Evolutionary conservation across 352 stramenopile genomes (phyloP), one percentile per base, ranked within the genome.

Genomic region (Pythium aphanidermatum): DNA sequence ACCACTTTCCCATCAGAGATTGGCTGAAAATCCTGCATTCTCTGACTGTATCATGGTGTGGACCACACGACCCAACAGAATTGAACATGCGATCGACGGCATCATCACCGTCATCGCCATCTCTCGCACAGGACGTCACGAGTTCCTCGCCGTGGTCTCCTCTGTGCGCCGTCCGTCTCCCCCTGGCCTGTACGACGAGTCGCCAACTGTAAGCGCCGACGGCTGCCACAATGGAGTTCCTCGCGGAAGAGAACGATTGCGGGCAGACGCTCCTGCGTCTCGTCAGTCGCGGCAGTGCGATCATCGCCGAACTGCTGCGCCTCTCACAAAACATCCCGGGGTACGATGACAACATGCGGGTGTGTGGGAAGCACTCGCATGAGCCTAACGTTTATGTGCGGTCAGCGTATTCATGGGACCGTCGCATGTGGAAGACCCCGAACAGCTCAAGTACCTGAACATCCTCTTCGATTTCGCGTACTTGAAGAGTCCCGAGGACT

Each of bases 401-500:
- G 33, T 8, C 49, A 93, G 81, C 9, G 74, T 94, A 31, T 94
- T 94, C 45, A 79, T 94, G 68, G 80, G 82, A 4, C 72, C 79
- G 34, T 86, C 82, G 30, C 77, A 89, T 38, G 82, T 94, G 21
- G 82, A 94, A 68, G 82, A 94, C 63, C 82, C 82, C 10, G 82
- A 94, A 54, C 82, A 94, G 54, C 77, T 87, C 60, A 94, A 94
- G 63, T 94, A 94, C 51, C 62, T 94, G 14, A 86, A 88, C 41
- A 96, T 98, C 34, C 57, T 98, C 21, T 98, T 98, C 56, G 92
- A 98, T 58, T 97, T 98, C 69, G 69, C 73, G 16, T 98, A 98
- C 53, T 50, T 98, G 40, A 95, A 96, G 58, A 96, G 95, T 51
- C 86, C 90, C 1, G 92, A 98, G 53, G 87, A 96, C 48, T 97